Evolutionary conservation across 2,329 filamentous ascomycete species (phyloP).

Genomic region (Talaromyces verruculosus): DNA sequence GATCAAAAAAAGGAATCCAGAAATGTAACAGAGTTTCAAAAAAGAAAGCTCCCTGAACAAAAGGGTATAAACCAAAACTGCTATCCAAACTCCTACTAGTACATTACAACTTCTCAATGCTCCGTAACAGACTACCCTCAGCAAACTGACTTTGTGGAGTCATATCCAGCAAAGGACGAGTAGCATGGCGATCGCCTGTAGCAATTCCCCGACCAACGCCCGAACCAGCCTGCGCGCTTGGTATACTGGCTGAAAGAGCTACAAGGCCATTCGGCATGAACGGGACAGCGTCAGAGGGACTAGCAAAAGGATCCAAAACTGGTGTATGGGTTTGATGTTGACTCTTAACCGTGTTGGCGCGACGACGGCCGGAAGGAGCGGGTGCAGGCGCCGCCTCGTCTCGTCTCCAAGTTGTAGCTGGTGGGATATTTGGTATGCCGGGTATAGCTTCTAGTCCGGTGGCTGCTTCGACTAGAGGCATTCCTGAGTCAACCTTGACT

Average conservation of each 20-base stretch:
- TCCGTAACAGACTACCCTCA: constrained; percentile 47
- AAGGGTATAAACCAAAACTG: not conserved
- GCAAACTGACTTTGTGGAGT: constrained; percentile 43
- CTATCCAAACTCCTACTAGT: not conserved
- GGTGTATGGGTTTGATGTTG: constrained; percentile 23
- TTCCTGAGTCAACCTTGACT: constrained; percentile 46
- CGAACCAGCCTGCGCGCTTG: constrained; percentile 22
- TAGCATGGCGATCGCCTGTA: constrained; percentile 41
- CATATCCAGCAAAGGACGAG: constrained; percentile 47
- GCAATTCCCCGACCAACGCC: constrained; percentile 40
- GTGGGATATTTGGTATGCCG: constrained; percentile 37
- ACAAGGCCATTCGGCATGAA: constrained; percentile 43
- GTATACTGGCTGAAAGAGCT: constrained; percentile 27
- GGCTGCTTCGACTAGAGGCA: constrained; percentile 44
- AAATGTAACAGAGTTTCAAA: not conserved
- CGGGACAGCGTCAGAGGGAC: constrained; percentile 23
- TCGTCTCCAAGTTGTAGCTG: constrained; percentile 43
- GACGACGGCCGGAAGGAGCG: constrained; percentile 26
- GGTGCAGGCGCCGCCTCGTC: constrained; percentile 25
- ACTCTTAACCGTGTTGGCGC: constrained; percentile 39
- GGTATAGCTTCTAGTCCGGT: constrained; percentile 41
- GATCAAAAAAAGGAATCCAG: not conserved
- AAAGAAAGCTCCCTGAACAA: not conserved
- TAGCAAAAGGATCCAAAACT: constrained; percentile 21
- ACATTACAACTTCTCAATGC: constrained; percentile 29